Evolutionary conservation across 495 filamentous ascomycete species (phyloP), one percentile per base, ranked within the genome.

Genomic region (Annulohypoxylon stygium): DNA sequence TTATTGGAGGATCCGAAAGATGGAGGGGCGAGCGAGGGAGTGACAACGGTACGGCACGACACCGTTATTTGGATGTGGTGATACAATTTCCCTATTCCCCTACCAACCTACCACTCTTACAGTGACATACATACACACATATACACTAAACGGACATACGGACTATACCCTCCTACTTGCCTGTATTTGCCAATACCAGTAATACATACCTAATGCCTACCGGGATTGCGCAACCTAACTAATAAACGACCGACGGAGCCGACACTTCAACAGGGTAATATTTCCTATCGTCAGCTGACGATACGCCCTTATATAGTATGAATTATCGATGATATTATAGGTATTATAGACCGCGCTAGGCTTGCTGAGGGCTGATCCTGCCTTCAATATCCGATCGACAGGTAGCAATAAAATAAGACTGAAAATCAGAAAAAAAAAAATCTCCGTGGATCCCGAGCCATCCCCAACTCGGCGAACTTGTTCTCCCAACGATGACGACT

Each of bases 281-380:
- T 66, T 47, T 50, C 60, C 48, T 47, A 65, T 69, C 65, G 61
- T 74, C 71, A 74, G 71, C 71, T 74, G 71, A 74, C 18, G 71
- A 70, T 47, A 74, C 66, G 66, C 61, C 71, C 69, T 65, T 55
- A 60, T 39, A 58, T 54, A 26, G 33, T 34, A 58, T 59, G 54
- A 61, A 65, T 65, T 66, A 70, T 74, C 37, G 57, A 53, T 26
- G 61, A 23, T 69, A 60, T 60, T 55, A 61, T 55, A 55, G 12
- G 53, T 37, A 34, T 57, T 37, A 54, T 30, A n/a, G 50, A 16
- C 50, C 34, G 30, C 41, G 41, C 36, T 62, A 30, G 57, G 36
- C 57, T 37, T 66, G 59, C 50, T 64, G 59, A 73, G 51, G 14
- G 61, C 26, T 57, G 62, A 74, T 69, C 71, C 61, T 43, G 50